Conservation (phyloP, 768 basidiomycete genomes). For the Trametopsis cervina region DNA sequence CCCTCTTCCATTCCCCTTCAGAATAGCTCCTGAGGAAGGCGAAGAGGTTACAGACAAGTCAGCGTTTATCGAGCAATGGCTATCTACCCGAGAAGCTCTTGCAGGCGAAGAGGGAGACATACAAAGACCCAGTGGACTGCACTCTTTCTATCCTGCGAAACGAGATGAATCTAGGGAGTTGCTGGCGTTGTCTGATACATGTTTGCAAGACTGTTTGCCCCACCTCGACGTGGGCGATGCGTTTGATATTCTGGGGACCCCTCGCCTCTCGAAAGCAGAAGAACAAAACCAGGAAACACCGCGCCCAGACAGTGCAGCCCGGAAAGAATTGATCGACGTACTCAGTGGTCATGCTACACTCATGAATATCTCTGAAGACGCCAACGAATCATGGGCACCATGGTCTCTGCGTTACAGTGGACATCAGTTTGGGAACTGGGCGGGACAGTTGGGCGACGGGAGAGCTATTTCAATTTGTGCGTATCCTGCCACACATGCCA, state of each 20-base stretch:
- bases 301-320: conserved; percentile 28
- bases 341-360: conserved; percentile 73
- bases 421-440: conserved; percentile 85
- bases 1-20: conserved; percentile 78
- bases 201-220: conserved; percentile 72
- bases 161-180: conserved; percentile 52
- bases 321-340: conserved; percentile 74
- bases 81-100: conserved; percentile 56
- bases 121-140: conserved; percentile 8
- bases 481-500: background rate
- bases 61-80: conserved; percentile 71
- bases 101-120: conserved; percentile 26
- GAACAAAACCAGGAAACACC: conserved; percentile 22
- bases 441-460: conserved; percentile 94
- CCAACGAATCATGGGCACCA: conserved; percentile 34
- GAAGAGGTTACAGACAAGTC: conserved; percentile 43
- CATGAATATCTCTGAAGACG: conserved; percentile 36
- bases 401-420: conserved; percentile 92
- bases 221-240: conserved; percentile 85
- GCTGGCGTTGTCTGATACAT: conserved; percentile 64
- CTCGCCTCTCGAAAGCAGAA: conserved; percentile 34
- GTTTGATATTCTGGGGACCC: conserved; percentile 56
- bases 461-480: conserved; percentile 81
- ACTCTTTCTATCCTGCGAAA: conserved; percentile 33
- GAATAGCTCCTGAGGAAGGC: conserved; percentile 49